phyloP scores from a whole-genome alignment of 768 basidiomycete genomes.

The Coprinellus micaceus region DNA sequence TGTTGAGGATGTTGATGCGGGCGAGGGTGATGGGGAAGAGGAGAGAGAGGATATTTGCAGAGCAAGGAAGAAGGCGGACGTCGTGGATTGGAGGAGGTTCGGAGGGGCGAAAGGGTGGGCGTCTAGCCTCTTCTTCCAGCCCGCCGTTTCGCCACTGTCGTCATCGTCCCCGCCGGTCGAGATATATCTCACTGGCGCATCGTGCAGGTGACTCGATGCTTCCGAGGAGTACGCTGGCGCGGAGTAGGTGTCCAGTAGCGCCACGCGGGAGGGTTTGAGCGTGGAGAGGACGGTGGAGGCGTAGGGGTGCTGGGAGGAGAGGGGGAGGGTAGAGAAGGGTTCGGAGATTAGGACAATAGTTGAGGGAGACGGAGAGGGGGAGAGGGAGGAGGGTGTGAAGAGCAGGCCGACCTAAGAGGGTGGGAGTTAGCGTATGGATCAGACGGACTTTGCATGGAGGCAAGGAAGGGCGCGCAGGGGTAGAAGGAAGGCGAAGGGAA shows the following conservation, averaged over 20 bases:
- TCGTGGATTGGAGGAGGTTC: constrained; percentile 52
- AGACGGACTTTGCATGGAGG: not conserved
- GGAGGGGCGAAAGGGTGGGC: constrained; percentile 47
- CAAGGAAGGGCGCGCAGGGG: not conserved
- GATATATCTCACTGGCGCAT: constrained; percentile 12
- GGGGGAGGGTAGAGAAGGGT: constrained; percentile 43
- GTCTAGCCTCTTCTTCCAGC: constrained; percentile 29
- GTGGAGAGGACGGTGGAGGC: constrained; percentile 37
- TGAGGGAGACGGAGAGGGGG: constrained; percentile 42
- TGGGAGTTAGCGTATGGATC: too few relatives aligned
- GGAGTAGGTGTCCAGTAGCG: constrained; percentile 52
- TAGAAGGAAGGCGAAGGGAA: constrained; percentile 4
- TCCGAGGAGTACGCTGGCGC: constrained; percentile 44
- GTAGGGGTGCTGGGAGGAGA: constrained; percentile 49
- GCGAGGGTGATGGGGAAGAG: too few relatives aligned
- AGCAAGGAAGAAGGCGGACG: constrained; percentile 50
- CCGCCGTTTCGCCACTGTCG: too few relatives aligned
- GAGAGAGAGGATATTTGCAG: too few relatives aligned
- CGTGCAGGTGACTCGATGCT: constrained; percentile 18
- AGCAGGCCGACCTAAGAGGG: constrained; percentile 43
- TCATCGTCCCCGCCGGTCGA: not conserved
- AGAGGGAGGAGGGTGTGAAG: constrained; percentile 49
- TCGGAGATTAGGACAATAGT: constrained; percentile 60
- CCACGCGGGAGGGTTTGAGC: constrained; percentile 47
- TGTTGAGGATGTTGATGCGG: constrained; percentile 10